Conservation (phyloP, 2,329 filamentous ascomycete genomes). For the Zymoseptoria passerinii region DNA sequence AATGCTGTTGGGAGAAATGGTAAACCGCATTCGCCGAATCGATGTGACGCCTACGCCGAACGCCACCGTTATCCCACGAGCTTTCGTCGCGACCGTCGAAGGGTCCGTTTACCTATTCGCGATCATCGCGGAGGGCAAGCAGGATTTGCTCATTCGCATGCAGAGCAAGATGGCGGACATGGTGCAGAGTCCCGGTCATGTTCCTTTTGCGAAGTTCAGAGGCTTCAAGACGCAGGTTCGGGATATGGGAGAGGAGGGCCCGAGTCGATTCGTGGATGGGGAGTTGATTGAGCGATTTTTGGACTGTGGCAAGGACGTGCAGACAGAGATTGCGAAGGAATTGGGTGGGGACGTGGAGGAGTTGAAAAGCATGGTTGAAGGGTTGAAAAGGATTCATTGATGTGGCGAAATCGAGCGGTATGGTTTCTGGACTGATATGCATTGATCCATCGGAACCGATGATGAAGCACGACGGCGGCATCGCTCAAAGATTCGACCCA, state of each 20-base stretch:
- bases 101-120: conserved; percentile 87
- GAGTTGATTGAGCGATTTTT: conserved; percentile 83
- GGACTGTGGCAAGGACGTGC: conserved; percentile 54
- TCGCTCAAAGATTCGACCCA: neutral
- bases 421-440: neutral
- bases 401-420: neutral
- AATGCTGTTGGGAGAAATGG: conserved; percentile 82
- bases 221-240: conserved; percentile 67
- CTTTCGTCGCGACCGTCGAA: conserved; percentile 86
- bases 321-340: conserved; percentile 45
- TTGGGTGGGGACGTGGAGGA: conserved; percentile 48
- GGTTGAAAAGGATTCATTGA: conserved; percentile 43
- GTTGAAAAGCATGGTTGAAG: conserved; percentile 53
- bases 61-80: conserved; percentile 66
- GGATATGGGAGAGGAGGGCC: conserved; percentile 55
- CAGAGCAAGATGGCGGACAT: conserved; percentile 62
- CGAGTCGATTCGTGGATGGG: conserved; percentile 83
- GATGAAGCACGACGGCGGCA: neutral
- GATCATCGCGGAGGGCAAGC: conserved; percentile 61
- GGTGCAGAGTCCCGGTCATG: conserved; percentile 60
- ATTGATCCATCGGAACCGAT: neutral
- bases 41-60: conserved; percentile 56
- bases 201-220: conserved; percentile 73
- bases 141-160: conserved; percentile 74
- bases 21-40: conserved; percentile 76